A percentile compares a stretch with the other conserved stretches of the same genome.
Evolutionary conservation across 192 early-diverging fungal genomes (phyloP).

Genomic region (Coemansia sp.): DNA sequence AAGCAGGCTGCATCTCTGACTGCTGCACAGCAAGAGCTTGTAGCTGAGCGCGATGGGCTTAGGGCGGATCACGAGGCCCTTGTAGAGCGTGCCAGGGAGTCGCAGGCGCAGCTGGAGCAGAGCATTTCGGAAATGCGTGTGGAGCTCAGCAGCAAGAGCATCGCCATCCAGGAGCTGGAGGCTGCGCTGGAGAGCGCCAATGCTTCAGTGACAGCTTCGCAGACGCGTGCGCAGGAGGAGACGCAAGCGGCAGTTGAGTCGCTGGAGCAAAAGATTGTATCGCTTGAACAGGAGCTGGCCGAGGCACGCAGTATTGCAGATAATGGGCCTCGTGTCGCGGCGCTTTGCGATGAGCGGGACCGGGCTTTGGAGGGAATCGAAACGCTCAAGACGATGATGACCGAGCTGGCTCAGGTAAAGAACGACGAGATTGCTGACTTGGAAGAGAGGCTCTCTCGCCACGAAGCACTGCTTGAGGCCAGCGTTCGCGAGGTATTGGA

Average conservation of each 20-base stretch:
- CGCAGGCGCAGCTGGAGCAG: constrained; percentile 33
- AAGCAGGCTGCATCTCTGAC: not conserved
- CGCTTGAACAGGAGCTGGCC: not conserved
- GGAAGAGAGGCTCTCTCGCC: constrained; percentile 17
- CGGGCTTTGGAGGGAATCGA: constrained; percentile 11
- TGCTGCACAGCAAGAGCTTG: not conserved
- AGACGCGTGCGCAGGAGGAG: constrained; percentile 5
- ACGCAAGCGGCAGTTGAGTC: constrained; percentile 4
- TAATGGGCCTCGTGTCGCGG: not conserved
- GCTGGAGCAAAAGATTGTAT: constrained; percentile 5
- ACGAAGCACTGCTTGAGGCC: constrained; percentile 19
- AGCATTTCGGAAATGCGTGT: constrained; percentile 9
- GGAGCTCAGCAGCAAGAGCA: constrained; percentile 26
- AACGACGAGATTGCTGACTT: constrained; percentile 33
- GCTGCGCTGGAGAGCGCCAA: constrained; percentile 32
- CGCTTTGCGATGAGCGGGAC: constrained; percentile 19
- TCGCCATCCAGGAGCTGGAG: constrained; percentile 21
- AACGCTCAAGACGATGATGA: constrained; percentile 47
- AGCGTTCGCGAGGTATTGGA: constrained; percentile 24
- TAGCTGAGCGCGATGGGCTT: constrained; percentile 10
- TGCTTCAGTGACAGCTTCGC: constrained; percentile 2
- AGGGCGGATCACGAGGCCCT: constrained; percentile 8
- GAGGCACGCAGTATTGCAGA: not conserved
- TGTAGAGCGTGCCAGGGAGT: constrained; percentile 3
- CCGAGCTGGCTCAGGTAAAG: constrained; percentile 40